These are phyloP conservation scores for Insectozyma bohioensis DNA, from an alignment of 1,139 yeast genomes.

Conservation along the genomic window DNA sequence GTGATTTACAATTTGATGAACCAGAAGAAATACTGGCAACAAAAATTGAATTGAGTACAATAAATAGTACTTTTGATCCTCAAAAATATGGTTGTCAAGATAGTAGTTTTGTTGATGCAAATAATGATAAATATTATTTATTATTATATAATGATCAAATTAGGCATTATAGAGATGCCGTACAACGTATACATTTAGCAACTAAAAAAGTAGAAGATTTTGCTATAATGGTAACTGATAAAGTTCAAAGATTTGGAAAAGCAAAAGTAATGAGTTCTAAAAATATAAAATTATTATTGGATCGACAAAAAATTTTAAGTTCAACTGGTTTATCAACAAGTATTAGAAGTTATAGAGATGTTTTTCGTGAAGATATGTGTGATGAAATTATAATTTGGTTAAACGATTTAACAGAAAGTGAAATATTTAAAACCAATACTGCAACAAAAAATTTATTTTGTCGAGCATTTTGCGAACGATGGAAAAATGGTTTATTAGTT, in stretches of 20 bases:
- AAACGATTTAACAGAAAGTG: conserved; percentile 55
- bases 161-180: conserved; percentile 73
- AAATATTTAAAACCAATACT: conserved; percentile 51
- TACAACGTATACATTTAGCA: conserved; percentile 60
- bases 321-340: conserved; percentile 67
- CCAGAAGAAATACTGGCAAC: conserved; percentile 22
- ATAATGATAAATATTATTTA: conserved; percentile 54
- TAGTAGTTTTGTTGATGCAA: conserved; percentile 36
- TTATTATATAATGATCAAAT: conserved; percentile 77
- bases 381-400: conserved; percentile 70
- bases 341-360: conserved; percentile 66
- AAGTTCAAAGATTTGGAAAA: conserved; percentile 64
- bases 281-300: conserved; percentile 49
- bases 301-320: conserved; percentile 52
- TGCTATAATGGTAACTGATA: conserved; percentile 71
- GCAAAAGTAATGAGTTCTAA: conserved; percentile 64
- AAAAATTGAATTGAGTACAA: conserved; percentile 25
- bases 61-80: conserved; percentile 32
- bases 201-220: conserved; percentile 66
- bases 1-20: conserved; percentile 38
- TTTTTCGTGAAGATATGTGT: conserved; percentile 80
- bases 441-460: conserved; percentile 54
- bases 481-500: conserved; percentile 51
- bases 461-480: conserved; percentile 48
- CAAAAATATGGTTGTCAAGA: conserved; percentile 27